These are phyloP conservation scores for Aspergillus hancockii DNA, from an alignment of 495 filamentous ascomycete species.

Conservation along the genomic window DNA sequence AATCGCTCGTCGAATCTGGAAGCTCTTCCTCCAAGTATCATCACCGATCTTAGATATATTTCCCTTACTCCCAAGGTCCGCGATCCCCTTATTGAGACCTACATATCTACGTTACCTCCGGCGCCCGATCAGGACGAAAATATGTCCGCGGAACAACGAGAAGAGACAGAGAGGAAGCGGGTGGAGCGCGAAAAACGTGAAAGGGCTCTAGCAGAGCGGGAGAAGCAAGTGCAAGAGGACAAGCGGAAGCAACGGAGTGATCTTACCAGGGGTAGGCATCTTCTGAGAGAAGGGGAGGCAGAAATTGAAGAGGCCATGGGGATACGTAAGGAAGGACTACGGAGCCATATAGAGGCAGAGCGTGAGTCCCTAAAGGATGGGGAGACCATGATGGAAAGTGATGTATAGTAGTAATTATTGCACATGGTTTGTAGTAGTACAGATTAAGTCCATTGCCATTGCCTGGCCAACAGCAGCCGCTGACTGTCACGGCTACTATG, in stretches of 20 bases:
- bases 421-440: slow-evolving; percentile 9
- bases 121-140: slow-evolving; percentile 53
- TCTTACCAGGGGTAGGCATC: slow-evolving; percentile 63
- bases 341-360: slow-evolving; percentile 58
- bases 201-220: slow-evolving; percentile 72
- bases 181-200: slow-evolving; percentile 69
- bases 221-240: slow-evolving; percentile 72
- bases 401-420: slow-evolving; percentile 1
- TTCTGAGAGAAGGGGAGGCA: slow-evolving; percentile 71
- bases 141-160: slow-evolving; percentile 57
- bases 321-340: slow-evolving; percentile 69
- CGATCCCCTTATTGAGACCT: slow-evolving; percentile 72
- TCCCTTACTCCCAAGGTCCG: slow-evolving; percentile 68
- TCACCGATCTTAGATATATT: slow-evolving; percentile 79
- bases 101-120: slow-evolving; percentile 70
- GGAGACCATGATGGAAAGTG: slow-evolving; percentile 4
- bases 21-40: slow-evolving; percentile 65
- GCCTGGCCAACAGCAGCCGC: neutral
- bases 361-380: slow-evolving; percentile 13
- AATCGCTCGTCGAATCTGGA: slow-evolving; percentile 65
- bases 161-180: slow-evolving; percentile 59
- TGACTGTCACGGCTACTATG: neutral
- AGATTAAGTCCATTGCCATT: slow-evolving; percentile 1
- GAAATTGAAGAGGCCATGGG: slow-evolving; percentile 80
- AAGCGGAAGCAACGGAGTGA: slow-evolving; percentile 68